Evolutionary conservation across 2,329 filamentous ascomycete genomes (phyloP).

Genomic region (Bretziella fagacearum): DNA sequence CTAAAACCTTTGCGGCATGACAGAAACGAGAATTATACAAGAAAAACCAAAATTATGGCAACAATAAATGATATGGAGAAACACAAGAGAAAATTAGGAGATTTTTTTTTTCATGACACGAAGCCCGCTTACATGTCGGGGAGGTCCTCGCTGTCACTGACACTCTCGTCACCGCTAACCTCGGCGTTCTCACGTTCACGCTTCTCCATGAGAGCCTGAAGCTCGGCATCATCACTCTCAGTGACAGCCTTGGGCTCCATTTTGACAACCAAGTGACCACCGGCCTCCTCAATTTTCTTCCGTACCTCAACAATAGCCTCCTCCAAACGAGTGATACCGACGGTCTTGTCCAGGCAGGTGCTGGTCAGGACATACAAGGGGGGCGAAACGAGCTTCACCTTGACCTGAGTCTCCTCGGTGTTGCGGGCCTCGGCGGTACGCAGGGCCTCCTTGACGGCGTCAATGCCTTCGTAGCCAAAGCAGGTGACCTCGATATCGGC

Average conservation of each 20-base stretch:
- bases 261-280: slow-evolving; percentile 73
- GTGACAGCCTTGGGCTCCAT: slow-evolving; percentile 99
- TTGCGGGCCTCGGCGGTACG: slow-evolving; percentile 84
- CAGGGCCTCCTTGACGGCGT: slow-evolving; percentile 87
- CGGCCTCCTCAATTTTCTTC: slow-evolving; percentile 57
- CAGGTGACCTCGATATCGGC: slow-evolving; percentile 94
- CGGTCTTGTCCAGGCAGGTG: slow-evolving; percentile 83
- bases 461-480: slow-evolving; percentile 93
- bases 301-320: slow-evolving; percentile 80
- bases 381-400: slow-evolving; percentile 95
- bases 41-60: background rate
- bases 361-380: slow-evolving; percentile 92
- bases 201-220: slow-evolving; percentile 98
- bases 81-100: slow-evolving; percentile 2
- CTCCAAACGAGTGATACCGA: slow-evolving; percentile 70
- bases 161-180: slow-evolving; percentile 91
- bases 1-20: too few species aligned
- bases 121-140: slow-evolving; percentile 13
- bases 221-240: slow-evolving; percentile 91
- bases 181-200: slow-evolving; percentile 94
- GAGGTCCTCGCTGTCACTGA: slow-evolving; percentile 77
- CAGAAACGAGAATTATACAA: too few species aligned
- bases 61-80: background rate
- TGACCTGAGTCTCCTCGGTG: slow-evolving; percentile 83
- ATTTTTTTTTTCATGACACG: slow-evolving; percentile 6